Evolutionary conservation across 2,329 filamentous ascomycete genomes (phyloP), one percentile per base, ranked within the genome.

Genomic region (Trichothecium roseum): DNA sequence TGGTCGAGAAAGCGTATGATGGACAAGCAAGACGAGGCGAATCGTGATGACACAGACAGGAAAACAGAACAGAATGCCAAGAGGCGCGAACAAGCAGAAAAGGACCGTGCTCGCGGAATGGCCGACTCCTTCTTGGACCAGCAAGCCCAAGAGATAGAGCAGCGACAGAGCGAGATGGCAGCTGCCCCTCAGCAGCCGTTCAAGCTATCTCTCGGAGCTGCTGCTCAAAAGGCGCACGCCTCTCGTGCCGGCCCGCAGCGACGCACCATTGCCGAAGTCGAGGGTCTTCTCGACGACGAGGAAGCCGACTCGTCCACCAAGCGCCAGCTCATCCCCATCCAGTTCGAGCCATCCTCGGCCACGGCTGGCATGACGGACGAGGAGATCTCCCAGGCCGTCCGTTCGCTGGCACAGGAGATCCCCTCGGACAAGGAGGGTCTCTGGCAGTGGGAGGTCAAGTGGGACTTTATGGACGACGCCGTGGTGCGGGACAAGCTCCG

Each of bases 211-310:
- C 79, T 96, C 18, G 88, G 88, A 36, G 86, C 86, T 1, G 85
- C 88, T 0, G 84, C 86, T 0, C 86, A 93, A 55, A 86, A 69
- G 47, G 69, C 69, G 0, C 70, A 74, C 34, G 71, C 71, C 0
- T 72, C 73, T 39, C 65, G 69, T 28, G 62, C 62, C 1, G 68
- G 68, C 12, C 63, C 74, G 0, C 68, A 74, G 39, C 74, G 84
- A 40, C 81, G 87, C 41, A 94, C 86, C 1, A 81, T 94, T 42
- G 87, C 87, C 38, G 91, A 98, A 54, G 85, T 98, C 37, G 91
- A 96, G 64, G 86, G 86, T 22, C 68, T 98, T 1, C 68, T 98
- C 44, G 91, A 96, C 61, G 88, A 96, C 57, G 91, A 96, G 57
- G 91, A 96, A 52, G 84, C 91, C 42, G 74, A 82, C 34, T 64